Evolutionary conservation across 345 rosid species (phyloP).

Genomic region (Acer saccharum): DNA sequence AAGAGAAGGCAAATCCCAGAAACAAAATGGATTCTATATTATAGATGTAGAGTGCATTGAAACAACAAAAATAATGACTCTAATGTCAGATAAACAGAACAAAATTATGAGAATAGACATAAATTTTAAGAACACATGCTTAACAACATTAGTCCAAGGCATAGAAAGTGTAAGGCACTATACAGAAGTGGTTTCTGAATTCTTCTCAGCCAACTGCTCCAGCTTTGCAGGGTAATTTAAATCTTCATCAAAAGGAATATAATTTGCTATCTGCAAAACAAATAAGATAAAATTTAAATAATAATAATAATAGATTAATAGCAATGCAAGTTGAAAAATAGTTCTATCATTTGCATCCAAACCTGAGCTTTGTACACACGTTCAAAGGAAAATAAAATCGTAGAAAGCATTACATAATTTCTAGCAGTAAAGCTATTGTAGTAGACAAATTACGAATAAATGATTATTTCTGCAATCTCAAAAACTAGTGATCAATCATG

Average conservation of each 20-base stretch:
- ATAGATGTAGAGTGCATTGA: slow-evolving; percentile 3
- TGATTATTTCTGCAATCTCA: slow-evolving; percentile 8
- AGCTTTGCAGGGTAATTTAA: slow-evolving; percentile 91
- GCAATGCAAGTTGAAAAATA: background rate
- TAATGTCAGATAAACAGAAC: slow-evolving; percentile 3
- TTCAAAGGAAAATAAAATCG: slow-evolving; percentile 2
- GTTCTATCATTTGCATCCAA: background rate
- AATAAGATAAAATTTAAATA: slow-evolving; percentile 19
- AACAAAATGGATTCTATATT: background rate
- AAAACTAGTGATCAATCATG: background rate
- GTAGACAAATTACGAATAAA: background rate
- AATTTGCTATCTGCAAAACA: slow-evolving; percentile 83
- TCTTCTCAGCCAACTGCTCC: slow-evolving; percentile 52
- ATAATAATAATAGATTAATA: background rate
- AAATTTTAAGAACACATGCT: background rate
- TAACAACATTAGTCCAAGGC: slow-evolving; percentile 8
- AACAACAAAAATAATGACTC: background rate
- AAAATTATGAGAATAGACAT: slow-evolving; percentile 7
- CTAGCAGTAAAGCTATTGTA: background rate
- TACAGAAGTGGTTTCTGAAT: slow-evolving; percentile 57
- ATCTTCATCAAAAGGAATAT: slow-evolving; percentile 72
- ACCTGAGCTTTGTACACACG: background rate
- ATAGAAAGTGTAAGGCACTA: slow-evolving; percentile 10
- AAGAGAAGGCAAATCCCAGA: background rate
- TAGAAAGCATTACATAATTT: slow-evolving; percentile 4